Percentiles rank a stretch among this genome's conserved stretches.
phyloP scores from a whole-genome alignment of 2,329 filamentous ascomycete species.

The Capronia coronata region DNA sequence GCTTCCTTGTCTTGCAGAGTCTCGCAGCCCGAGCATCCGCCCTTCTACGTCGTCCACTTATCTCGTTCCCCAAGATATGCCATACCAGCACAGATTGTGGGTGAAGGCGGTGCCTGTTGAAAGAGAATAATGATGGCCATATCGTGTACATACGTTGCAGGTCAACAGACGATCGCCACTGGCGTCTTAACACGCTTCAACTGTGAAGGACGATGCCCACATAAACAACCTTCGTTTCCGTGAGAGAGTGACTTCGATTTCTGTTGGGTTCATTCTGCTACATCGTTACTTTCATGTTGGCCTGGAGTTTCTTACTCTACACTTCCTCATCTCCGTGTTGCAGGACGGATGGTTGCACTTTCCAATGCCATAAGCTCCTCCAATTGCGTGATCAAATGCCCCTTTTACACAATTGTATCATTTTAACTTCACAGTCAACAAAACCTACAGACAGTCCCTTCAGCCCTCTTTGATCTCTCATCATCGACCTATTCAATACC shows the following conservation, averaged over 20 bases:
- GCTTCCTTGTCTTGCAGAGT: no score
- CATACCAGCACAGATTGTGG: not conserved
- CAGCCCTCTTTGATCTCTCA: not conserved
- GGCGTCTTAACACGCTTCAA: not conserved
- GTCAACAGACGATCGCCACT: not conserved
- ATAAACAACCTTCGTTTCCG: not conserved
- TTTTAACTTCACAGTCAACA: not conserved
- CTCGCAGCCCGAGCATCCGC: not conserved
- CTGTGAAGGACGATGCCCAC: not conserved
- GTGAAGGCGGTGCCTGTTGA: not conserved
- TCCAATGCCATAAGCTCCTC: conserved; percentile 10
- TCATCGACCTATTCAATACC: not conserved
- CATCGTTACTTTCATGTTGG: conserved; percentile 1
- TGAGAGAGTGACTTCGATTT: not conserved
- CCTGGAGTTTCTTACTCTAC: not conserved
- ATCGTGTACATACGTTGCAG: not conserved
- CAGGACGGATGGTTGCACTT: conserved; percentile 1
- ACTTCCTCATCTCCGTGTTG: not conserved
- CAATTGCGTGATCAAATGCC: conserved; percentile 20
- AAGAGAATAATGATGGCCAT: not conserved
- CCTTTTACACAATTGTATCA: conserved; percentile 20
- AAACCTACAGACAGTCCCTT: not conserved
- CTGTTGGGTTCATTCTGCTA: not conserved
- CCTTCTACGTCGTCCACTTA: not conserved
- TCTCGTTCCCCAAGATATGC: not conserved